A percentile compares a stretch with the other conserved stretches of the same genome.
Conservation (phyloP, 306 rosid genomes). For the Trichosanthes truncata region DNA sequence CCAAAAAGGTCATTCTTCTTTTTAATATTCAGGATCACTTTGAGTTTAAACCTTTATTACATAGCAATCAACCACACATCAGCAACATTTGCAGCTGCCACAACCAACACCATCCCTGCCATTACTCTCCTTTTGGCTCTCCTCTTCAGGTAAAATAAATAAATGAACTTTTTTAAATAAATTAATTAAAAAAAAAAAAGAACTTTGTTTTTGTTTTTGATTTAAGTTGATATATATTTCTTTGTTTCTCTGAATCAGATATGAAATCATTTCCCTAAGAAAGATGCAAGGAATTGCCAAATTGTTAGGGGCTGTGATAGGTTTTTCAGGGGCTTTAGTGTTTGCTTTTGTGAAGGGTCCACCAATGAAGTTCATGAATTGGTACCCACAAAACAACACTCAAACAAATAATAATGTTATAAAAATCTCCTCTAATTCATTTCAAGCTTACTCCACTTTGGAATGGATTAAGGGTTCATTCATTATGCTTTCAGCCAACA, state of each 20-base stretch:
- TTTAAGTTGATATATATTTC: not conserved
- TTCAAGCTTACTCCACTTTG: conserved; percentile 19
- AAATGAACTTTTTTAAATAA: no score
- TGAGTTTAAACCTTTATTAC: conserved; percentile 71
- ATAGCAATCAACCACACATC: conserved; percentile 65
- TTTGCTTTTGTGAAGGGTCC: conserved; percentile 79
- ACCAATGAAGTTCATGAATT: conserved; percentile 34
- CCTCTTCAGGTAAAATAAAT: conserved; percentile 52
- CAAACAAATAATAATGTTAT: conserved; percentile 2
- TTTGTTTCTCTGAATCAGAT: conserved; percentile 36
- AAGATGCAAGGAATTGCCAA: conserved; percentile 56
- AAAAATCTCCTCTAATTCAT: no score
- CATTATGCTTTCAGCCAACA: conserved; percentile 76
- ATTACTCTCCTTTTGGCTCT: conserved; percentile 69
- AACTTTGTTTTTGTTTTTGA: not conserved
- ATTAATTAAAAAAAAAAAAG: no score
- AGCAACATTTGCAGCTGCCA: conserved; percentile 90
- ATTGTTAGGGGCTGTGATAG: conserved; percentile 47
- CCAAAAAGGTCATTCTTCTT: not conserved
- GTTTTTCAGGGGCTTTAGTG: conserved; percentile 65
- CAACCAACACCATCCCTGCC: conserved; percentile 68
- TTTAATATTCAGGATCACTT: conserved; percentile 42
- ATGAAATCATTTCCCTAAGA: conserved; percentile 51
- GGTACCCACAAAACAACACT: conserved; percentile 16
- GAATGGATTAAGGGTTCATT: conserved; percentile 54